These are phyloP conservation scores for Dactylellina drechsleri DNA, from an alignment of 2,329 filamentous ascomycete species.

Conservation along the genomic window DNA sequence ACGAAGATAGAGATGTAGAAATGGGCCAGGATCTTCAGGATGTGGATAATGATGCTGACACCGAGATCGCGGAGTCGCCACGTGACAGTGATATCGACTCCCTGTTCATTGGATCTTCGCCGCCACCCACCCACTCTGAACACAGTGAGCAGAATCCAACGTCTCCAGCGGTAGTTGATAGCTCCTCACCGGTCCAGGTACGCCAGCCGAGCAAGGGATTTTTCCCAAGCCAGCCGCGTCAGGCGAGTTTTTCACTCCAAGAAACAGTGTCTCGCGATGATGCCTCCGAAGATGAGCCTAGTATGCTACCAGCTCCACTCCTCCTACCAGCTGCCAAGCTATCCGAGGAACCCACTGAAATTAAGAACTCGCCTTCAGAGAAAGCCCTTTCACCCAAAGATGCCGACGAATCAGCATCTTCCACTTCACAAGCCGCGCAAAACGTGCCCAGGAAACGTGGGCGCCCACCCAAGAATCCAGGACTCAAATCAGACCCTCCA, in stretches of 20 bases:
- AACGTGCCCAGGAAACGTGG: constrained; percentile 38
- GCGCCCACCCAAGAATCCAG: constrained; percentile 47
- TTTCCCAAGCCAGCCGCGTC: constrained; percentile 31
- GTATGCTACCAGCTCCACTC: constrained; percentile 7
- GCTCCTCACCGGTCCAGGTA: constrained; percentile 25
- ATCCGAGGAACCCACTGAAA: constrained; percentile 18
- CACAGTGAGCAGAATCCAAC: constrained; percentile 28
- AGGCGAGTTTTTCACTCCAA: constrained; percentile 31
- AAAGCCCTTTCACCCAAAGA: constrained; percentile 39
- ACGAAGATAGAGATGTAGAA: constrained; percentile 42
- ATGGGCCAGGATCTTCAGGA: constrained; percentile 39
- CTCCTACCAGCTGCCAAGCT: constrained; percentile 11
- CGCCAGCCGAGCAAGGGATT: constrained; percentile 43
- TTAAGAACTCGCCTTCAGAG: constrained; percentile 37
- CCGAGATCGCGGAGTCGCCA: constrained; percentile 47
- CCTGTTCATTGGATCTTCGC: constrained; percentile 53
- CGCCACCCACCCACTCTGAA: constrained; percentile 41
- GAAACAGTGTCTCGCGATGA: constrained; percentile 31
- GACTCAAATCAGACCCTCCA: constrained; percentile 14
- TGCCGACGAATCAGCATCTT: constrained; percentile 37
- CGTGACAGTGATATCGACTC: constrained; percentile 53
- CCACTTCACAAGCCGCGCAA: constrained; percentile 26
- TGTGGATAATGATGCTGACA: constrained; percentile 39
- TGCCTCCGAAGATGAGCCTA: constrained; percentile 25
- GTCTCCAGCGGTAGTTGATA: constrained; percentile 21